Evolutionary conservation across 768 basidiomycete species (phyloP).

Genomic region (Podaxis sp.): DNA sequence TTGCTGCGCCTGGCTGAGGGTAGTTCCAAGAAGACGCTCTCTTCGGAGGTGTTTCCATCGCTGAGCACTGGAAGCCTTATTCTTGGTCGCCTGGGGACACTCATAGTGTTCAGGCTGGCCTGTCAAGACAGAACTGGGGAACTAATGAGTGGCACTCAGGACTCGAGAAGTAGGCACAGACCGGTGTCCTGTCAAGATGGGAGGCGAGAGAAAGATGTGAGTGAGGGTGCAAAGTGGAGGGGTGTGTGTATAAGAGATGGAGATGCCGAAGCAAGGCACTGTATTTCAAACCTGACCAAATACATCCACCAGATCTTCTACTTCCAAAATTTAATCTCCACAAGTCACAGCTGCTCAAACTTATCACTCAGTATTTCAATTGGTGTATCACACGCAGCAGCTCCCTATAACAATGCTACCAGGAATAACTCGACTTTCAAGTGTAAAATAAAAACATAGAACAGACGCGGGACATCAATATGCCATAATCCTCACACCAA

Average conservation of each 20-base stretch:
- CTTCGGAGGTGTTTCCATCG: slow-evolving; percentile 25
- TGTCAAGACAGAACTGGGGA: not conserved
- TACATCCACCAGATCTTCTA: slow-evolving; percentile 17
- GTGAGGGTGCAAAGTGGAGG: slow-evolving; percentile 10
- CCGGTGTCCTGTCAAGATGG: slow-evolving; percentile 10
- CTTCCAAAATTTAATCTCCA: slow-evolving; percentile 12
- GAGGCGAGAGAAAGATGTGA: not conserved
- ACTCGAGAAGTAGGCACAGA: not conserved
- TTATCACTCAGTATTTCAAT: slow-evolving; percentile 12
- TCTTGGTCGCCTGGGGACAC: slow-evolving; percentile 41
- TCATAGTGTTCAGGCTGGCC: slow-evolving; percentile 25
- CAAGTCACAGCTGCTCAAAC: slow-evolving; percentile 4
- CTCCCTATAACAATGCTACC: slow-evolving; percentile 13
- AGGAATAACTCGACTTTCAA: slow-evolving; percentile 5
- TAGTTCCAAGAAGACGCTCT: slow-evolving; percentile 46
- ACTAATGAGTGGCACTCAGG: not conserved
- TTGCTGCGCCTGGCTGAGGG: slow-evolving; percentile 35
- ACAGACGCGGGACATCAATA: slow-evolving; percentile 6
- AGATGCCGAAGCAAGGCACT: slow-evolving; percentile 15
- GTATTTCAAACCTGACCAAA: slow-evolving; percentile 38
- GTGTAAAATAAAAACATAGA: slow-evolving; percentile 16
- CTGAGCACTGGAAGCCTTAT: slow-evolving; percentile 33
- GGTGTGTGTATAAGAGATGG: slow-evolving; percentile 6
- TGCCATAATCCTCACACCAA: slow-evolving; percentile 35
- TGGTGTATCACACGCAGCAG: slow-evolving; percentile 11